Base-by-base conservation (phyloP, 352 stramenopile species). In the Phytophthora fragariae region DNA sequence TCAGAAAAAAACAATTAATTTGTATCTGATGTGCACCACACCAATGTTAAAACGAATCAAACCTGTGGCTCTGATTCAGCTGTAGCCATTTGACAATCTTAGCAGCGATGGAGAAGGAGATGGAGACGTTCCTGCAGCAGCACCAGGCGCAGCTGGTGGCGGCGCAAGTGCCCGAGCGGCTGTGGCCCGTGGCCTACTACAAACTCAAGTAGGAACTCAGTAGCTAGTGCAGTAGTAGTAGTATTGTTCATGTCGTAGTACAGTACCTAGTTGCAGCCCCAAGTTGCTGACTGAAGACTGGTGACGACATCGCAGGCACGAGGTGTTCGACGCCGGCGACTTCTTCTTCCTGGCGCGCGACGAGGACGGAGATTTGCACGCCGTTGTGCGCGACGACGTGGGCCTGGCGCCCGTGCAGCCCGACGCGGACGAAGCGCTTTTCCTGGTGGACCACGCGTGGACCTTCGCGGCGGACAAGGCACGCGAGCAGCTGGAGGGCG, bases 381-480 rank as follows among this genome's bases (percentile, higher is more conserved):
- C 68, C 5, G 81, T 89, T 2, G 79, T 84, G 57, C 72, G 76
- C 10, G 79, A 85, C 46, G 81, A 89, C 53, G 74, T 85, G 41
- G 79, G 84, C 52, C 33, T 86, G 14, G 31, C 67, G 11, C 49
- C 65, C 17, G 56, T 86, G 35, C 76, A 86, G 35, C 75, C 79
- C 1, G 65, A 82, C 19, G 68, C 77, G 52, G 77, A 84, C 11
- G 65, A 80, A 39, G 79, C 77, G 21, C 44, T 89, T 14, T 89
- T 89, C 66, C 57, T 89, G 35, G 72, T 89, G 49, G 81, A 89
- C 54, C 81, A 89, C 65, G 81, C 81, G 9, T 89, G 81, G 81
- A 89, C 79, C 0, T 89, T 86, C 64, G 81, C 72, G 44, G 76
- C 75, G n/a, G 79, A 89, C 17, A 78, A 86, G 49, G 52, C 72